Base-by-base conservation (phyloP, 768 basidiomycete species). In the Clavulina sp. region DNA sequence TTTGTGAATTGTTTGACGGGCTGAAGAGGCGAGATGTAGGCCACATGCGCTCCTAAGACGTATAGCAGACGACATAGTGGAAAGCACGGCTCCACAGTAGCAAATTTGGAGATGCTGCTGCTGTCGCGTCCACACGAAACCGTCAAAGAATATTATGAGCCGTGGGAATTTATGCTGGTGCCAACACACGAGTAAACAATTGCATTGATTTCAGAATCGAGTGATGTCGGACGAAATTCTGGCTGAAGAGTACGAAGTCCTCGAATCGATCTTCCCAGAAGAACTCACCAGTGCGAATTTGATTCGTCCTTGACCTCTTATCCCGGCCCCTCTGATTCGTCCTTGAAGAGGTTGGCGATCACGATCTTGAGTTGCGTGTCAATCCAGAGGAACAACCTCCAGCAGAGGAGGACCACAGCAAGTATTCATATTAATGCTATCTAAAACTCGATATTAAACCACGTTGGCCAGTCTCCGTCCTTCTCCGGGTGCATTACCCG, bases 211-310 rank as follows among this genome's bases (percentile, higher is more conserved):
- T n/a, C n/a, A n/a, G n/a, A n/a, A n/a, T n/a, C n/a, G n/a, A n/a
- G 13, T 38, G 36, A 46, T 46, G 43, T 46, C 43, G 13, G 13
- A 9, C 9, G 13, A 13, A 13, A 24, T 26, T 28, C 26, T 46
- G 26, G 24, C 43, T 16, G 43, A 46, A 26, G 43, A 46, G 32
- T 56, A 30, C 16, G 48, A 93, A 84, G 89, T 95, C 26, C 74
- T 96, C 58, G 89, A 93, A 68, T 81, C 88, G 2, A 97, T 97
- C 64, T 97, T 93, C 65, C 88, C 93, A 3, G 81, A 86, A 57
- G 93, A 97, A 65, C 70, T 95, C 53, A 75, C 81, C 61, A 84
- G 92, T 95, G 69, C 62, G 89, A 84, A 57, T 58, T 60, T 58
- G 60, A 21, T 5, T 18, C 3, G 29, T 60, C 62, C 60, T 58